Evolutionary conservation across 768 basidiomycete species (phyloP), one percentile per base, ranked within the genome.

Genomic region (Tephrocybe sp.): DNA sequence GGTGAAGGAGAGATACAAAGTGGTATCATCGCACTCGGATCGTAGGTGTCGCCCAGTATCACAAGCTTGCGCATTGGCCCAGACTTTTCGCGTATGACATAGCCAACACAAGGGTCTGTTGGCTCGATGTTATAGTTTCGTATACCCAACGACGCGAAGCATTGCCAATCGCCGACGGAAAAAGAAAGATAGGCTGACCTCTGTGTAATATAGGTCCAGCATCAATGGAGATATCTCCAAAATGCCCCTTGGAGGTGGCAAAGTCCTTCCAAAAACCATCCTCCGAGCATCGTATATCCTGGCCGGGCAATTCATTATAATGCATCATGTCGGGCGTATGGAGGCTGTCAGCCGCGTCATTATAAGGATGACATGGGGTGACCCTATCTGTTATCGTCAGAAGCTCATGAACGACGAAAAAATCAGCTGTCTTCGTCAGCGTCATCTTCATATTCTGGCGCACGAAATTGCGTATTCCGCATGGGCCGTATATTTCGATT

Each of bases 361-460:
- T 50, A 34, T 64, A 56, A 16, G 64, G 61, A 18, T 75, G 70
- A 51, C 82, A 83, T 7, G 80, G 65, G 3, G 80, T 84, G 0
- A 70, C 58, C n/a, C 60, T 31, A 52, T 91, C 88, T n/a, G 66
- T 66, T 2, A 67, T 57, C 2, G 68, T 72, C 16, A 94, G 72
- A 1, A 94, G 77, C 61, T 94, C 91, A 61, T 94, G 89, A 1
- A 91, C 88, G 31, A 75, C 77, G 60, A 86, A 94, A 12, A 72
- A 77, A 39, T 84, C 80, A 1, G 76, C 70, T 3, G 82, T 80
- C 24, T 67, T 69, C 6, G 81, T 81, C 33, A 79, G 69, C 0
- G 92, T 91, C 69, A 89, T 77, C 45, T 74, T 75, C 58, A 93
- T 73, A 47, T 78, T 80, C 33, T 77, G 77, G 37, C 91, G 86